Conservation (phyloP, 176 grass and related monocot genomes). For the Ananas comosus region DNA sequence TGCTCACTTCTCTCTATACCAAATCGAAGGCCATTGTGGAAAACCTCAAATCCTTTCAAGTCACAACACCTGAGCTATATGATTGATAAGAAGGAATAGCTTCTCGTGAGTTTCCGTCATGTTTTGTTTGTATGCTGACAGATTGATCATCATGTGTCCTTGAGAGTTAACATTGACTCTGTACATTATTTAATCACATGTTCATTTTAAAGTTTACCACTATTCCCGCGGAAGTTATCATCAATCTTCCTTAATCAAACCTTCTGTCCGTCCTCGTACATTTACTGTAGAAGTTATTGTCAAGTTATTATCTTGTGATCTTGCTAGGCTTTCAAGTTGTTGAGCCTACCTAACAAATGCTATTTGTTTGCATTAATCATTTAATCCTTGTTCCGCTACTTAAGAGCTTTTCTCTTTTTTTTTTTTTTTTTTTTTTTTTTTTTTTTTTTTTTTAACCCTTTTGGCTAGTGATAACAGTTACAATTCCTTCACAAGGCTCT, state of each 20-base stretch:
- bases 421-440: not conserved
- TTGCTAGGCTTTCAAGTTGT: not conserved
- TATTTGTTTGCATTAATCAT: no score
- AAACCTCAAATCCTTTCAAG: slow-evolving; percentile 38
- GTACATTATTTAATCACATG: not conserved
- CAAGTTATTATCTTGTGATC: not conserved
- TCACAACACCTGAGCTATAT: slow-evolving; percentile 18
- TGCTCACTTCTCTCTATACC: slow-evolving; percentile 52
- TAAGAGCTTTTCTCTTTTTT: not conserved
- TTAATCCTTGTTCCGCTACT: not conserved
- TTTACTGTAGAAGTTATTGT: not conserved
- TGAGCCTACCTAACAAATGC: not conserved
- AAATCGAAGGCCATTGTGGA: slow-evolving; percentile 77
- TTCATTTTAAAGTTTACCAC: not conserved
- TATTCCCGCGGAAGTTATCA: not conserved
- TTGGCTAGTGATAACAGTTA: not conserved
- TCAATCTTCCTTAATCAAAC: no score
- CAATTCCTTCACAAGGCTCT: not conserved
- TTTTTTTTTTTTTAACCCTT: not conserved
- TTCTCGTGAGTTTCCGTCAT: not conserved
- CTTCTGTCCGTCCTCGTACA: not conserved
- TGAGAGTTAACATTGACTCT: not conserved
- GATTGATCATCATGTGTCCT: not conserved
- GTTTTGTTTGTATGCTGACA: not conserved
- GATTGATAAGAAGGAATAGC: slow-evolving; percentile 4